Evolutionary conservation across 108 stramenopile genomes (phyloP), one percentile per base, ranked within the genome.

Genomic region (Nitzschia sp.): DNA sequence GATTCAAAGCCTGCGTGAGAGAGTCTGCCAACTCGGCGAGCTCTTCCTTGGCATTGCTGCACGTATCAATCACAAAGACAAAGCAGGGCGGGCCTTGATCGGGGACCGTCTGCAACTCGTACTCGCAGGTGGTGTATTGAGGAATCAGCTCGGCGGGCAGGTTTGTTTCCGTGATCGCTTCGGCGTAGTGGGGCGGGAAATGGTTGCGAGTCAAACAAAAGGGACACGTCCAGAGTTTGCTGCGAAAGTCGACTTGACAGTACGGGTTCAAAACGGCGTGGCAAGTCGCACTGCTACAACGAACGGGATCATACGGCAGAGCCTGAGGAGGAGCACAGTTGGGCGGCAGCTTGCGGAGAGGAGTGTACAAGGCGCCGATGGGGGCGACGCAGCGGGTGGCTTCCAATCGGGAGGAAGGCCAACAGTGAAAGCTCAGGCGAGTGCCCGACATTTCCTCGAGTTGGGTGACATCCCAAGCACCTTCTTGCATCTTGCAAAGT

Each of bases 131-230:
- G 15, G 90, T 94, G 80, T 92, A 99, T 78, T 99, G 97, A 2
- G 97, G 96, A 69, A 99, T 98, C 19, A 99, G 88, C 77, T 99
- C 99, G 31, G 97, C 97, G 6, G 99, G 99, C 29, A 99, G 85
- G 73, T 97, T 98, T 22, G 81, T 82, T 78, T 99, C 97, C 47
- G 96, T 87, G 56, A 99, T 99, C 79, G 98, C 97, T 58, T 98
- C 97, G 1, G 98, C 97, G 64, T 99, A 99, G 76, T 99, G 98
- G 25, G 97, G 96, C 13, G 99, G 99, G 68, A 99, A 99, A 67
- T 96, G 96, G 84, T 99, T 99, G 58, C 98, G 83, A n/a, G 78
- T 83, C 61, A 95, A 69, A 72, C 99, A 99, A 77, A 99, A 99
- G 15, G 97, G 96, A 80, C 99, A 99, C 9, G 85, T 88, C 99